Base-by-base conservation (phyloP, 768 basidiomycete species). In the Lentinula guzmanii region DNA sequence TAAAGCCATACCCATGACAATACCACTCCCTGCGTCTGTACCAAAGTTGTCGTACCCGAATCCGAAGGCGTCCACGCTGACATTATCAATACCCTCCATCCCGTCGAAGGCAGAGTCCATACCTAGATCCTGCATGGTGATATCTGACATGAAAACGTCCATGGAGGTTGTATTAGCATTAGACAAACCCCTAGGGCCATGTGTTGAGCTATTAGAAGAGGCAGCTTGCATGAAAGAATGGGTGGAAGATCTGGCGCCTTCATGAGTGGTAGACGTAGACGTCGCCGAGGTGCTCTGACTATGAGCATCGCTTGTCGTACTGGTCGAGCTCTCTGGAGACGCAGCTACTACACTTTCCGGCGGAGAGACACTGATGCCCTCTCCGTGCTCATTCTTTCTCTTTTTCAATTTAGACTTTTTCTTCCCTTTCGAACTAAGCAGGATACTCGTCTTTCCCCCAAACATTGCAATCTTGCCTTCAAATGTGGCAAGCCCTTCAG, bases 1-100 rank as follows among this genome's bases (percentile, higher is more conserved):
- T n/a, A 59, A 15, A n/a, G 58, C 58, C 58, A 59, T 59, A 2
- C 48, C 48, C 58, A 59, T 59, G 2, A 59, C 58, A 37, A 59
- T 59, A 9, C 58, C 58, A 15, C 31, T 37, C 31, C 58, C 58
- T 48, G 45, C 48, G 46, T 59, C 58, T 15, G 48, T 59, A 10
- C 58, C 58, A 24, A 59, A 59, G 13, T 56, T 56, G n/a, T 56
- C 55, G 24, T 42, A 59, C 11, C 58, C 58, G 37, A 59, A 46
- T 4, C 45, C 46, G 33, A 56, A 56, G 41, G 55, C 48, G 34
- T 59, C 58, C 28, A 59, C 16, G 42, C 50, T 50, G 46, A 59
- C 5, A 50, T 59, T 51, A 16, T 56, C 55, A 6, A 56, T 31
- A 33, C 55, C 55, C 24, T 56, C 55, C 55, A 56, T 56, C 3